Base-by-base conservation (phyloP, 2,329 filamentous ascomycete species). In the Trichophyton benhamiae region DNA sequence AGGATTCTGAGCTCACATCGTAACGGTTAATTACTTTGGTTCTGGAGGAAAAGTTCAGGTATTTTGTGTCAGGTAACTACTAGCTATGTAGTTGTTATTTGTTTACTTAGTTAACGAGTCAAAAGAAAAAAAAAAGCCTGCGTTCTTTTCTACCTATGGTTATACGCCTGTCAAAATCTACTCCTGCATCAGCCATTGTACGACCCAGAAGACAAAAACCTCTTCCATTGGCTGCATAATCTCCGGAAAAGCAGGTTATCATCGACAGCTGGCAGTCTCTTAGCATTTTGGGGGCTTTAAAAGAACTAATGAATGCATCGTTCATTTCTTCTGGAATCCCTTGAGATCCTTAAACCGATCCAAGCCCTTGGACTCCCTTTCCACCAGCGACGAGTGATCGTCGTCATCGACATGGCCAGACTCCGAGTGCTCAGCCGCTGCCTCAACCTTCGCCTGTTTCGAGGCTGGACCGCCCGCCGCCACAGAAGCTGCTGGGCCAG, bases 281-380 rank as follows among this genome's bases (percentile, higher is more conserved):
- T 20, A 25, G 22, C 22, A 3, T 25, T 25, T 25, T 20, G 20
- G 20, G 22, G 22, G 22, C 22, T 25, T 25, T 25, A 25, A 25
- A 25, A 20, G 22, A 25, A 25, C 22, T 25, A 25, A 48, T 48
- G 44, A 25, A 48, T 48, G 44, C 27, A 17, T 36, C 27, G 27
- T 30, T 30, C 52, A 57, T 25, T 57, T 57, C 59, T 74, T 70
- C 58, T 68, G 69, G 49, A 76, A 64, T 1, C 72, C 72, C 63
- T 75, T 75, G 48, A 76, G 62, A 1, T 72, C 69, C 63, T 73
- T 74, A 11, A 67, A 65, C 38, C 63, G 62, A 44, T 71, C 70
- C 7, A 67, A 49, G 25, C 33, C 63, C 59, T 64, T 64, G 42
- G 62, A 58, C 27, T 65, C 62, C 7, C 64, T 60, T 52, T 65